These are phyloP conservation scores for Panellus pusillus DNA, from an alignment of 768 basidiomycete genomes.

Conservation along the genomic window DNA sequence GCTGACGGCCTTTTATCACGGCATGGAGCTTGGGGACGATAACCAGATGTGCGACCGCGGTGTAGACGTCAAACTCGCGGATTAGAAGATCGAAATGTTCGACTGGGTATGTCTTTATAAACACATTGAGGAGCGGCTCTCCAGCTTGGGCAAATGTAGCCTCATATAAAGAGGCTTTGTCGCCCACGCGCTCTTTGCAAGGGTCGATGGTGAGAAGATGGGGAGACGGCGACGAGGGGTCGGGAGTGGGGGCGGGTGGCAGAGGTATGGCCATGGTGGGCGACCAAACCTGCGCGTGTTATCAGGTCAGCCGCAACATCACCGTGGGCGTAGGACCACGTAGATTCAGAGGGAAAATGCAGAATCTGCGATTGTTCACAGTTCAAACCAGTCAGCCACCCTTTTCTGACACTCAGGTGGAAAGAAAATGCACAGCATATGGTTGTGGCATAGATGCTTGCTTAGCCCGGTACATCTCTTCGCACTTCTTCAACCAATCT, in stretches of 20 bases:
- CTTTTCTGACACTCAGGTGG: no score
- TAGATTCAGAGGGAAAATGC: neutral
- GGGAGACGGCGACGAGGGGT: neutral
- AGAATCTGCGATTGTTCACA: neutral
- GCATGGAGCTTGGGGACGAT: neutral
- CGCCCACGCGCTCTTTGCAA: neutral
- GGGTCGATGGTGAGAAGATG: slow-evolving; percentile 1
- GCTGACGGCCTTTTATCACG: no score
- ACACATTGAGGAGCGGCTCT: neutral
- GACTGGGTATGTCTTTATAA: neutral
- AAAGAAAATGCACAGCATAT: no score
- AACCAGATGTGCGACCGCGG: neutral
- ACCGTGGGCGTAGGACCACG: neutral
- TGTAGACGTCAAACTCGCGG: no score
- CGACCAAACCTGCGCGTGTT: slow-evolving; percentile 1
- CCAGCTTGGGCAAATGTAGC: neutral
- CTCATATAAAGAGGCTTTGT: neutral
- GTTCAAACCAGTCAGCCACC: no score
- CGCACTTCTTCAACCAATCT: no score
- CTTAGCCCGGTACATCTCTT: no score
- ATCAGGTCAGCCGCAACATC: neutral
- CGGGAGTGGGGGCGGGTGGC: neutral
- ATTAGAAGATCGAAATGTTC: no score
- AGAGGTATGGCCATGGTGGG: neutral
- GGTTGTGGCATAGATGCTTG: no score